Conservation (phyloP, 2,329 filamentous ascomycete genomes). For the Teratosphaeriaceae sp. region DNA sequence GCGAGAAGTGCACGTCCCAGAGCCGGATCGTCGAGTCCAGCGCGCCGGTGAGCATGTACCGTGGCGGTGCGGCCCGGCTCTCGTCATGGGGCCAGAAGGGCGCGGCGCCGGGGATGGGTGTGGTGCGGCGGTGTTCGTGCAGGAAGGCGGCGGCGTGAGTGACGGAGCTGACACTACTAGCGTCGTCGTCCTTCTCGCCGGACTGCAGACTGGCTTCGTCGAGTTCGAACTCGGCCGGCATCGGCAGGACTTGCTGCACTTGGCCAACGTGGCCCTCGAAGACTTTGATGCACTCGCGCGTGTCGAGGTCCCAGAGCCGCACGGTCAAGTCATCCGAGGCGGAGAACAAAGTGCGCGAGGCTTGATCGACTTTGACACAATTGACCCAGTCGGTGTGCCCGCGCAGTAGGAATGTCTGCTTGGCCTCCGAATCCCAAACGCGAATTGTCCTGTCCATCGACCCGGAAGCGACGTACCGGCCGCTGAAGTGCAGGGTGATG, state of each 20-base stretch:
- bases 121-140: slow-evolving; percentile 10
- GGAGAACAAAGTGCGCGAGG: slow-evolving; percentile 71
- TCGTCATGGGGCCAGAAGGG: slow-evolving; percentile 54
- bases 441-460: slow-evolving; percentile 86
- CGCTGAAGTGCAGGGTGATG: slow-evolving; percentile 80
- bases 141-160: slow-evolving; percentile 7
- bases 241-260: slow-evolving; percentile 81
- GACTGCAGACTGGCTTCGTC: slow-evolving; percentile 57
- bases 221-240: slow-evolving; percentile 83
- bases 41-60: slow-evolving; percentile 89
- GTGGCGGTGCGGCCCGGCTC: slow-evolving; percentile 65
- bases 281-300: slow-evolving; percentile 64
- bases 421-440: slow-evolving; percentile 85
- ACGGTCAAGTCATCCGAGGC: slow-evolving; percentile 90
- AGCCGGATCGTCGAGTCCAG: slow-evolving; percentile 87
- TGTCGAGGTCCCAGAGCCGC: slow-evolving; percentile 89
- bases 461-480: slow-evolving; percentile 76
- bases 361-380: slow-evolving; percentile 77
- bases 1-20: slow-evolving; percentile 63
- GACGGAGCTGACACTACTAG: slow-evolving; percentile 25
- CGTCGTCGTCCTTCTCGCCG: slow-evolving; percentile 48
- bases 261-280: slow-evolving; percentile 92
- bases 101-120: slow-evolving; percentile 6
- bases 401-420: slow-evolving; percentile 69
- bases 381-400: slow-evolving; percentile 96